These are phyloP conservation scores for Gamarada debralockiae DNA, from an alignment of 495 filamentous ascomycete genomes.

Conservation along the genomic window DNA sequence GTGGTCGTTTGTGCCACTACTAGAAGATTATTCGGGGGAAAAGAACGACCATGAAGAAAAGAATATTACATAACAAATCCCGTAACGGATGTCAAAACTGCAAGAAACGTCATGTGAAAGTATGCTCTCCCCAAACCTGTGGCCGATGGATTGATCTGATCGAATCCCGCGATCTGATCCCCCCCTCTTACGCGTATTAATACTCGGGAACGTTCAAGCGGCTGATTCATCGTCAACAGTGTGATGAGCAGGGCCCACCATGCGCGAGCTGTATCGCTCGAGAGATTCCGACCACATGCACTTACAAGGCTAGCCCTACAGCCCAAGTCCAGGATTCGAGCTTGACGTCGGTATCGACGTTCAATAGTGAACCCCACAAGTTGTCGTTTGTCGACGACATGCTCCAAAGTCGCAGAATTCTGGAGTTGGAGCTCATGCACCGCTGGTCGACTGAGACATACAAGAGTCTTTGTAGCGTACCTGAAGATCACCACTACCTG, in stretches of 20 bases:
- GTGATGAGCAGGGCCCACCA: constrained; percentile 32
- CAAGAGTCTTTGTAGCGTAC: constrained; percentile 27
- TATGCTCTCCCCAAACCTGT: no score
- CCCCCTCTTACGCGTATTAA: background rate
- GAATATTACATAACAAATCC: constrained; percentile 35
- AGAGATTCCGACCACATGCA: constrained; percentile 27
- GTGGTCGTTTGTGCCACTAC: no score
- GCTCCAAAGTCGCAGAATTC: constrained; percentile 15
- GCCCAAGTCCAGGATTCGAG: no score
- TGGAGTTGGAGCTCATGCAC: constrained; percentile 35
- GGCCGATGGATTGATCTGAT: no score
- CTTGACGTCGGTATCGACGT: no score
- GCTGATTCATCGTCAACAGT: constrained; percentile 12
- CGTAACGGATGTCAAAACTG: constrained; percentile 35
- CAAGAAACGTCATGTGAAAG: constrained; percentile 36
- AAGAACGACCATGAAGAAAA: constrained; percentile 25
- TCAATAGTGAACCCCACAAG: no score
- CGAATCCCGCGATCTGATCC: no score
- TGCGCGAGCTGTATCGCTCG: constrained; percentile 33
- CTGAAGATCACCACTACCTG: constrained; percentile 27
- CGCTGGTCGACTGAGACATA: constrained; percentile 32
- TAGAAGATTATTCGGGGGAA: no score
- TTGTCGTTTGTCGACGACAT: no score
- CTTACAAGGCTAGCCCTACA: no score
- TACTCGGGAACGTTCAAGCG: background rate